These are phyloP conservation scores for Chytridium lagenaria DNA, from an alignment of 371 early-diverging fungal genomes.

Conservation along the genomic window DNA sequence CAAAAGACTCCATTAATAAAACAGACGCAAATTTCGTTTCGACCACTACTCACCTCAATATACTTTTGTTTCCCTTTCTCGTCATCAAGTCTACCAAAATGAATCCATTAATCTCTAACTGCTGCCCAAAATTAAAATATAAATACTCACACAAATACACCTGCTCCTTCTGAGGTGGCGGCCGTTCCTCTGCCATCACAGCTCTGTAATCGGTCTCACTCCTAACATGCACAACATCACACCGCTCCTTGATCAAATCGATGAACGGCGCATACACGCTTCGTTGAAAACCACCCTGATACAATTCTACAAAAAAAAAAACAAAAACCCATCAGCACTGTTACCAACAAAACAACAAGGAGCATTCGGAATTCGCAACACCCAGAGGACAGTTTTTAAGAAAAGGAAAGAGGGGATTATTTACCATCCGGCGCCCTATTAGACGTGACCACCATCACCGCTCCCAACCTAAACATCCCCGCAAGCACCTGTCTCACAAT, in stretches of 20 bases:
- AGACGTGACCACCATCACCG: conserved; percentile 41
- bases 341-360: not conserved
- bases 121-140: not conserved
- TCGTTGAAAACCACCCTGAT: conserved; percentile 40
- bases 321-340: too few relatives aligned
- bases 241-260: conserved; percentile 31
- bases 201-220: conserved; percentile 30
- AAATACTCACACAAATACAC: too few relatives aligned
- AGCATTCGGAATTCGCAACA: too few relatives aligned
- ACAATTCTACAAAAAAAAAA: conserved; percentile 25
- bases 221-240: conserved; percentile 22
- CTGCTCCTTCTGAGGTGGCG: too few relatives aligned
- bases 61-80: not conserved
- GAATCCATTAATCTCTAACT: not conserved
- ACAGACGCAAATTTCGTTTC: not conserved
- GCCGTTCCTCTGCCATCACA: conserved; percentile 17
- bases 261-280: conserved; percentile 32
- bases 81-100: not conserved
- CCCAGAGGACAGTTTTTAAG: too few relatives aligned
- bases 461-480: conserved; percentile 38
- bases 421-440: conserved; percentile 36
- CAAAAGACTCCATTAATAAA: not conserved
- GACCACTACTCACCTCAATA: not conserved
- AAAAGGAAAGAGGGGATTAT: conserved; percentile 18
- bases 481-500: conserved; percentile 39